Percentiles rank a stretch among this genome's conserved stretches.
These are phyloP conservation scores for sweet orange (Citrus sinensis) DNA, from an alignment of 345 rosid genomes.

Conservation along the genomic window DVS_A1.0 CM039164.1:25066501-25067000, in stretches of 20 bases:
- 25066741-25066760: background rate
- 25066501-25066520: background rate
- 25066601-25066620: background rate
- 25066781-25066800: background rate
- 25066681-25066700: background rate
- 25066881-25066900: background rate
- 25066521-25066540: constrained; percentile 38
- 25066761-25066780: background rate
- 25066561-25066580: constrained; percentile 33
- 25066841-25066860: background rate
- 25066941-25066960: background rate
- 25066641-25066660: background rate
- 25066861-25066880: background rate
- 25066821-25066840: background rate
- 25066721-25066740: background rate
- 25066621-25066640: background rate
- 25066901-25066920: background rate
- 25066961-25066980: background rate
- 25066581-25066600: background rate
- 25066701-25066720: background rate
- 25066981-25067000: background rate
- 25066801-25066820: background rate
- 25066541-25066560: constrained; percentile 26
- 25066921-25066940: background rate
- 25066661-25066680: background rate